These are phyloP conservation scores for Volvox africanus DNA, from an alignment of 139 green algal species.

Conservation along the genomic window DNA sequence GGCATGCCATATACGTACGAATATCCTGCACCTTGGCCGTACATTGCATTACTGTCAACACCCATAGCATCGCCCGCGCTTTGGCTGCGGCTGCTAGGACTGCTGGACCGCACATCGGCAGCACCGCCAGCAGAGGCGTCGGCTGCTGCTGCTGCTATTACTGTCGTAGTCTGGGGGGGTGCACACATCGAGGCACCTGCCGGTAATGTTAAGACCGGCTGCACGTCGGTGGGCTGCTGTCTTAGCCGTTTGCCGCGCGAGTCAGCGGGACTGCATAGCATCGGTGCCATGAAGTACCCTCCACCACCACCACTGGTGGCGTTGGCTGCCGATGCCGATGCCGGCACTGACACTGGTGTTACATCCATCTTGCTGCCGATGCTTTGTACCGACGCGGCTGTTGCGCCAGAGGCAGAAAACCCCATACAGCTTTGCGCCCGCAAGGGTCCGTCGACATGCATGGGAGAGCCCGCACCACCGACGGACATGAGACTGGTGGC, in stretches of 20 bases:
- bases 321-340: neutral
- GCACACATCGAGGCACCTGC: too few relatives aligned
- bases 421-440: neutral
- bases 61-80: slow-evolving; percentile 24
- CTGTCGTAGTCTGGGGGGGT: too few relatives aligned
- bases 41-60: neutral
- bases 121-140: neutral
- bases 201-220: neutral
- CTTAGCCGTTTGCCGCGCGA: slow-evolving; percentile 21
- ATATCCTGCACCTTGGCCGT: neutral
- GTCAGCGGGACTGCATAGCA: neutral
- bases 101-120: neutral
- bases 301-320: neutral
- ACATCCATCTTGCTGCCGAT: neutral
- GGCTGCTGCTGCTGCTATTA: neutral
- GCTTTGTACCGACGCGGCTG: neutral
- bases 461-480: neutral
- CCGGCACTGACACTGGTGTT: neutral
- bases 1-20: slow-evolving; percentile 23
- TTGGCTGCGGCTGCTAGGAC: slow-evolving; percentile 14
- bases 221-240: neutral
- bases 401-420: neutral
- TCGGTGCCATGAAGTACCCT: neutral
- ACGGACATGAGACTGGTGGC: neutral
- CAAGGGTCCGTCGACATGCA: neutral